phyloP scores from a whole-genome alignment of 176 grass and related monocot genomes.

The Ensete glaucum region DNA sequence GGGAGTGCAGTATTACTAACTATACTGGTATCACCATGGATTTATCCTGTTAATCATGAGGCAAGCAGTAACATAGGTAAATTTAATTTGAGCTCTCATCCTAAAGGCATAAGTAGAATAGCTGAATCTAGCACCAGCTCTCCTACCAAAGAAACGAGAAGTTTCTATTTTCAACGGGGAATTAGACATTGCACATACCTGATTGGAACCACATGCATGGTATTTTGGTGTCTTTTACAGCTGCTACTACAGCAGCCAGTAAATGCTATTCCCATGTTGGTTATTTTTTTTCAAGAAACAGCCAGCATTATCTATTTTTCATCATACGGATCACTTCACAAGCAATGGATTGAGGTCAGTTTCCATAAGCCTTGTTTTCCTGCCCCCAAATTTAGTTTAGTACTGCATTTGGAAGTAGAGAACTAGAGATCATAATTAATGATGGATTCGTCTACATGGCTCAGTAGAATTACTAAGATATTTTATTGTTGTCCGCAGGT shows the following conservation, averaged over 20 bases:
- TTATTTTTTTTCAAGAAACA: slow-evolving; percentile 61
- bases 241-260: slow-evolving; percentile 71
- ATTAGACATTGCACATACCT: slow-evolving; percentile 46
- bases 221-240: slow-evolving; percentile 85
- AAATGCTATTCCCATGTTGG: slow-evolving; percentile 76
- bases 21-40: slow-evolving; percentile 51
- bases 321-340: slow-evolving; percentile 32
- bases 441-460: background rate
- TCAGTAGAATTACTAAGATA: background rate
- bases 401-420: background rate
- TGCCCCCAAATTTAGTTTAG: slow-evolving; percentile 2
- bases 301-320: slow-evolving; percentile 58
- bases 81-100: slow-evolving; percentile 13
- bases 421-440: background rate
- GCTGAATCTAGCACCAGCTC: slow-evolving; percentile 15
- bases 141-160: background rate
- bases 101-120: background rate
- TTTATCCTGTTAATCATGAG: slow-evolving; percentile 31
- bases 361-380: slow-evolving; percentile 11
- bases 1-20: slow-evolving; percentile 35
- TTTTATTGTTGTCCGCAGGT: slow-evolving; percentile 31
- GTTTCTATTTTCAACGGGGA: slow-evolving; percentile 22
- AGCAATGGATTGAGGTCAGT: slow-evolving; percentile 73
- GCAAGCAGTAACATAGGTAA: slow-evolving; percentile 14
- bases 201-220: slow-evolving; percentile 59